phyloP scores from a whole-genome alignment of 2,329 filamentous ascomycete species.

The Apiospora marii region DNA sequence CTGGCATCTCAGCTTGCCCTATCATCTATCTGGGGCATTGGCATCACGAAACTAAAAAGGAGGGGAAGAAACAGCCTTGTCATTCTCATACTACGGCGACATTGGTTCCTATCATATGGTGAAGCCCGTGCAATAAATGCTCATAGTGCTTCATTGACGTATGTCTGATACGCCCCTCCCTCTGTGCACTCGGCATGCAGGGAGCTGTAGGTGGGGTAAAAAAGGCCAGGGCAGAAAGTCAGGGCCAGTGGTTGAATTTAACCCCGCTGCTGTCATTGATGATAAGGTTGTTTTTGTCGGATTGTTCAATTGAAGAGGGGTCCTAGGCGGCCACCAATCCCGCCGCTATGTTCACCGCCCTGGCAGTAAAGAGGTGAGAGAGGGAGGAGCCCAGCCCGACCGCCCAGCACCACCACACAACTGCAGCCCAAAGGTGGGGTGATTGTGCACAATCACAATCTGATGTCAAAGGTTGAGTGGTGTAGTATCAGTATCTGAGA shows the following conservation, averaged over 20 bases:
- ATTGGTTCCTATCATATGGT: background rate
- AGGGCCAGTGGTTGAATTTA: background rate
- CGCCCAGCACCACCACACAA: background rate
- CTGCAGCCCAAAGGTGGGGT: slow-evolving; percentile 17
- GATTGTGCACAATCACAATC: slow-evolving; percentile 11
- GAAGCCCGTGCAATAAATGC: background rate
- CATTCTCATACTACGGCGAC: no score
- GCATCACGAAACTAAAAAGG: background rate
- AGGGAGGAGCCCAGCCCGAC: background rate
- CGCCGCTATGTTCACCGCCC: background rate
- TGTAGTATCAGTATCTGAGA: background rate
- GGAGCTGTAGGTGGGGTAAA: slow-evolving; percentile 2
- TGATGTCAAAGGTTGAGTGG: background rate
- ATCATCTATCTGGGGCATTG: background rate
- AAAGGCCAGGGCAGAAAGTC: slow-evolving; percentile 1
- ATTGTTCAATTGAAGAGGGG: background rate
- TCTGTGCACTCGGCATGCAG: slow-evolving; percentile 6
- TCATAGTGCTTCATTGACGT: background rate
- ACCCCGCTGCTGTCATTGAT: slow-evolving; percentile 8
- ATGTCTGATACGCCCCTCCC: background rate
- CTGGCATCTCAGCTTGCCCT: background rate
- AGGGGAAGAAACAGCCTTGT: no score
- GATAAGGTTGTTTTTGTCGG: slow-evolving; percentile 1
- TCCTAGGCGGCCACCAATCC: background rate
- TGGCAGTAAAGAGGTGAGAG: slow-evolving; percentile 15